Evolutionary conservation across 805 yeast species (phyloP).

Genomic region (Ogataea kodamae): DNA sequence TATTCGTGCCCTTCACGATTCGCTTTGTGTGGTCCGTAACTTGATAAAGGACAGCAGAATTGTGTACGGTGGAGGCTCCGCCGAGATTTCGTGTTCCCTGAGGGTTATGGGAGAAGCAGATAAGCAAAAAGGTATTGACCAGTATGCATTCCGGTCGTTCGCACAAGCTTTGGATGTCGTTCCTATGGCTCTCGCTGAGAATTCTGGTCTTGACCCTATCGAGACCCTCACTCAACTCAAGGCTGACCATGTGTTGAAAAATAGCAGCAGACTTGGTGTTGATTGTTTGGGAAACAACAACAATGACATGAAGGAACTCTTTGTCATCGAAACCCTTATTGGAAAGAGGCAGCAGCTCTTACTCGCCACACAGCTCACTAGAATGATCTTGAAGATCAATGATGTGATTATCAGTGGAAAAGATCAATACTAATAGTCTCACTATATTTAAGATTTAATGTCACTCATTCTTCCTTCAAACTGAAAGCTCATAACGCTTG

Average conservation of each 20-base stretch:
- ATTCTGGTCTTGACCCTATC: constrained; percentile 92
- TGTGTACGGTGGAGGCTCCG: constrained; percentile 99
- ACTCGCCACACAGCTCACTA: constrained; percentile 93
- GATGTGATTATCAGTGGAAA: constrained; percentile 76
- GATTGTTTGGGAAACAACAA: constrained; percentile 89
- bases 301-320: constrained; percentile 89
- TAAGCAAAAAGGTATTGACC: constrained; percentile 90
- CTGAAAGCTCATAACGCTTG: constrained; percentile 21
- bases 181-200: constrained; percentile 94
- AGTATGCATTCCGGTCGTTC: constrained; percentile 96
- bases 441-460: constrained; percentile 8
- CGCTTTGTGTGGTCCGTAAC: constrained; percentile 95
- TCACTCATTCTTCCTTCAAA: constrained; percentile 29
- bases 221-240: constrained; percentile 83
- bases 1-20: constrained; percentile 92
- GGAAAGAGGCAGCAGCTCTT: constrained; percentile 95
- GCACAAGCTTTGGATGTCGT: constrained; percentile 85
- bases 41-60: constrained; percentile 86
- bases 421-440: constrained; percentile 26
- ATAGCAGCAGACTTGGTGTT: constrained; percentile 74
- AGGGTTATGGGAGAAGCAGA: constrained; percentile 92
- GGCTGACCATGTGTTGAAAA: constrained; percentile 76
- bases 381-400: constrained; percentile 96
- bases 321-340: constrained; percentile 94
- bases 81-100: constrained; percentile 89